Base-by-base conservation (phyloP, 345 rosid species). In the Combretum micranthum region DNA sequence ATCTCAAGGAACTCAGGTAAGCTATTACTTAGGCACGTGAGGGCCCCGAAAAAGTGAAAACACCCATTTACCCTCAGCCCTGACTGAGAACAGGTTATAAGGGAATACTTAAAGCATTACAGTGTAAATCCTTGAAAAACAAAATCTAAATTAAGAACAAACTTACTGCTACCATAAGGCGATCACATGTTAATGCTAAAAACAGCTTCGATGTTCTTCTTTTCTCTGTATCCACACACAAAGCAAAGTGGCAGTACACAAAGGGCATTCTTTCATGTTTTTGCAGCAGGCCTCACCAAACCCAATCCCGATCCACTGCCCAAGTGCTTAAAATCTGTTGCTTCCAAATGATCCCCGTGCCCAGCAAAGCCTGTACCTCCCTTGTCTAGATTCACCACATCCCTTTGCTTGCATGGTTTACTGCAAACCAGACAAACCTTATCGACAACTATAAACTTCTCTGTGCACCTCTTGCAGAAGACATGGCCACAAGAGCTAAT, bases 241-340 rank as follows among this genome's bases (percentile, higher is more conserved):
- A 21, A n/a, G n/a, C n/a, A n/a, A n/a, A n/a, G n/a, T n/a, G n/a
- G n/a, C n/a, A n/a, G n/a, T n/a, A n/a, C n/a, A n/a, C n/a, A n/a
- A n/a, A 1, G 5, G 9, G 42, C 32, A 14, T 20, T 12, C 13
- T 18, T 16, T 73, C 62, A 80, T 58, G 93, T 85, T 73, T 80
- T 85, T 20, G 65, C 62, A 47, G 80, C 78, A 65, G 88, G 96
- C 64, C 97, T 79, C 52, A 93, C 90, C 42, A 89, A 85, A 54
- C 99, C 97, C 61, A 93, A 76, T 23, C 99, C 99, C 3, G 79
- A 68, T 46, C 99, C 99, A 56, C 97, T 89, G 50, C 99, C 99
- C 83, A 89, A 69, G 84, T 93, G 99, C 77, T 93, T 87, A 69
- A 85, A 89, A 42, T 93, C 96, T 44, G 68, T 81, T 14, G 97